A percentile compares a stretch with the other conserved stretches of the same genome.
Conservation (phyloP, 1,139 yeast genomes). For the Geotrichum phurueaensis region DNA sequence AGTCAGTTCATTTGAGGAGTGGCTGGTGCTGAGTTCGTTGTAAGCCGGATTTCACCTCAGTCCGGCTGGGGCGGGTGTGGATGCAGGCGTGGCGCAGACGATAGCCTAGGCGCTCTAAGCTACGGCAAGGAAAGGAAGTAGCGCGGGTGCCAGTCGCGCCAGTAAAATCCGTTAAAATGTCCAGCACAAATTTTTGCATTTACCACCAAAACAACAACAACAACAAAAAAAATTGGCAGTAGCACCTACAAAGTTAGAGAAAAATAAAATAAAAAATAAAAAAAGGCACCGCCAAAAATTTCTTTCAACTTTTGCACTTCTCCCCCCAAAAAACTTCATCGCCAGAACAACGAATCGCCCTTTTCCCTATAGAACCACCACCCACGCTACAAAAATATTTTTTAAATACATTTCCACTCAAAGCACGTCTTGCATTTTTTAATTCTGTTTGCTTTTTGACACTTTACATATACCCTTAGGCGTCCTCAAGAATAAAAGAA, state of each 20-base stretch:
- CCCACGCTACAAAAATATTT: not conserved
- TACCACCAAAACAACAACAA: not conserved
- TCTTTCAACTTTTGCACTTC: not conserved
- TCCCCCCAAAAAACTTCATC: not conserved
- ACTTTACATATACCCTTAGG: not conserved
- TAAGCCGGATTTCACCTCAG: not conserved
- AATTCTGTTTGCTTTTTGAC: not conserved
- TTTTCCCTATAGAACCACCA: not conserved
- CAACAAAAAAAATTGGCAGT: not conserved
- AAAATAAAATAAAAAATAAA: not conserved
- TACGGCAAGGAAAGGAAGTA: not conserved
- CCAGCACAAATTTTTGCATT: not conserved
- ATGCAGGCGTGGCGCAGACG: not conserved
- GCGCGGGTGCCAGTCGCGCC: not conserved
- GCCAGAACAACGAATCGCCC: not conserved
- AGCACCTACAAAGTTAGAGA: not conserved
- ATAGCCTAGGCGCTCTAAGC: not conserved
- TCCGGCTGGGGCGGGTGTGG: not conserved
- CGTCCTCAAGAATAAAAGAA: not conserved
- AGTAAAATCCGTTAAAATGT: not conserved
- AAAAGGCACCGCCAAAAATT: not conserved
- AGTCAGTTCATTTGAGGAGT: slow-evolving; percentile 3
- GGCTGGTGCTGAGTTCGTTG: slow-evolving; percentile 5
- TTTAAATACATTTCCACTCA: not conserved
- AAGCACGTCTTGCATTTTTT: not conserved